Base-by-base conservation (phyloP, 148 eudicot species). In the Cornus suecica region DNA sequence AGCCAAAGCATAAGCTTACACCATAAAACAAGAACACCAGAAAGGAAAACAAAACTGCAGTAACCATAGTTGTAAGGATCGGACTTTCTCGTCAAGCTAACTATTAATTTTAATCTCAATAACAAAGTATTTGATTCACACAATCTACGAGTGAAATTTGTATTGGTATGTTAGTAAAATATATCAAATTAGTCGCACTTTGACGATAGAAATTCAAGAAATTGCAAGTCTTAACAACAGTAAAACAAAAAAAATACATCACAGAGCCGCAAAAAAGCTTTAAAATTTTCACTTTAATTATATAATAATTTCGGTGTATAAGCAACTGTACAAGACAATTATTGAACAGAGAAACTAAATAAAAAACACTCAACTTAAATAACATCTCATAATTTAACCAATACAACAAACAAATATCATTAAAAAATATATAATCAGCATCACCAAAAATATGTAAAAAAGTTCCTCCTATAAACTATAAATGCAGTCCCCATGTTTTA, bases 401-500 rank as follows among this genome's bases (percentile, higher is more conserved):
- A 65, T 60, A 51, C 66, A 54, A 72, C 71, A 71, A 63, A 52
- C 11, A 56, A 73, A 51, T 31, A 58, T 32, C 27, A 60, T 8
- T 51, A 69, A 67, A 32, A 37, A 26, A n/a, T n/a, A 30, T n/a
- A 6, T 48, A n/a, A 42, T 18, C 16, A 3, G 5, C 9, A 8
- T 11, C 42, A 18, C 54, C 26, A n/a, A n/a, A n/a, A n/a, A n/a
- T n/a, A n/a, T n/a, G n/a, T n/a, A 5, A 22, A 77, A 61, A 10
- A 22, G 27, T 15, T 10, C 64, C 48, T 10, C 24, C 52, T 72
- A n/a, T 32, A 72, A 14, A 56, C 11, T 71, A 70, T 23, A 30
- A 41, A 94, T 94, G 74, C 99, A 94, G 16, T 90, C 96, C 65
- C 88, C 89, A 67, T 92, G 98, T n/a, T 77, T 94, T 92, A 70